Percentiles rank a stretch among this genome's conserved stretches.
Conservation (phyloP, 805 yeast genomes). For the Zygosaccharomyces rouxii region DNA sequence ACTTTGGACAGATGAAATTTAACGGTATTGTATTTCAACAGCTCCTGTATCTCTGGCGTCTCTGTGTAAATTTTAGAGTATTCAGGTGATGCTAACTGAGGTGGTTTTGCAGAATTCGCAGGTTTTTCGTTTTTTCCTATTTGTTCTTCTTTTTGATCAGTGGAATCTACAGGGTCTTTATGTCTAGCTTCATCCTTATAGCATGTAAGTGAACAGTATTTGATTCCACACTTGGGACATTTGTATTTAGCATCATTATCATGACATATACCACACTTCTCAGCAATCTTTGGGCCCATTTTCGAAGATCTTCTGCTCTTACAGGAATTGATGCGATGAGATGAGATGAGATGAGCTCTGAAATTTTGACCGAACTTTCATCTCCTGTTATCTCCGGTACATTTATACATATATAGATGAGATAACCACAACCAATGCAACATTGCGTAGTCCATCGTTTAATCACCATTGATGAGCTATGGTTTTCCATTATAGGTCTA, state of each 20-base stretch:
- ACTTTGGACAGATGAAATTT: conserved; percentile 53
- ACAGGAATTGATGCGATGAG: background rate
- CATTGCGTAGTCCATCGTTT: background rate
- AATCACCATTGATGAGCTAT: background rate
- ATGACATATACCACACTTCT: conserved; percentile 35
- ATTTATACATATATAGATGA: background rate
- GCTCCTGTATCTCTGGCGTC: conserved; percentile 40
- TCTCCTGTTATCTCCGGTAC: background rate
- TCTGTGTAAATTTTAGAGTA: conserved; percentile 35
- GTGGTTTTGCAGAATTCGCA: conserved; percentile 1
- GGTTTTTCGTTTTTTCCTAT: conserved; percentile 3
- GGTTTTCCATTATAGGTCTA: background rate
- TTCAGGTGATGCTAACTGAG: conserved; percentile 11
- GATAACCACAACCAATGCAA: background rate
- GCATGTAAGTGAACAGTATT: conserved; percentile 57
- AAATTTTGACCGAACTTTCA: background rate
- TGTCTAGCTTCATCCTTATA: conserved; percentile 41
- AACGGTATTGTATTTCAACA: conserved; percentile 44
- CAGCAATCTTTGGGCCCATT: conserved; percentile 1
- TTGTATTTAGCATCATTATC: conserved; percentile 39
- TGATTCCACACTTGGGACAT: conserved; percentile 45
- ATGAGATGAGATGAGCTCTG: background rate
- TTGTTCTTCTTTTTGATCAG: background rate
- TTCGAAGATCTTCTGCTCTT: background rate
- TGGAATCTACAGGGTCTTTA: conserved; percentile 6